Percentiles rank a stretch among this genome's conserved stretches.
Conservation (phyloP, 2,329 filamentous ascomycete genomes). For the Xylaria sp. region DNA sequence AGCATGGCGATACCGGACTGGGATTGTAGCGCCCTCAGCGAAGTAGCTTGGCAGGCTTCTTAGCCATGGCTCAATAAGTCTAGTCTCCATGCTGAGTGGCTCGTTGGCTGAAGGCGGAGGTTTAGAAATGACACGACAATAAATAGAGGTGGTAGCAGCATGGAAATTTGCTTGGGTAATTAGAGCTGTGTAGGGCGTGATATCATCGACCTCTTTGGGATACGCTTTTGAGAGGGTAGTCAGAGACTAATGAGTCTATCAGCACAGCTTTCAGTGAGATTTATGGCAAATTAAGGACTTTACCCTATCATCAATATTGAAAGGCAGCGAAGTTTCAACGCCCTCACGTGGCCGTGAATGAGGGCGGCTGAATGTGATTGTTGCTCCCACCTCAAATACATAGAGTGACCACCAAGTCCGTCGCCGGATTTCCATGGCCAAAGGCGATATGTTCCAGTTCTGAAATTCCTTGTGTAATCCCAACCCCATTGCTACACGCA, state of each 20-base stretch:
- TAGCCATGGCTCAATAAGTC: conserved; percentile 7
- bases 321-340: conserved; percentile 8
- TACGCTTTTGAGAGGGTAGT: conserved; percentile 8
- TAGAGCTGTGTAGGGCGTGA: conserved; percentile 10
- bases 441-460: conserved; percentile 40
- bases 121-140: conserved; percentile 14
- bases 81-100: conserved; percentile 1
- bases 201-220: background rate
- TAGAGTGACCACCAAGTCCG: conserved; percentile 48
- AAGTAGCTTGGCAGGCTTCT: background rate
- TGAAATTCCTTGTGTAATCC: conserved; percentile 54
- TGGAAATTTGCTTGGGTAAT: conserved; percentile 12
- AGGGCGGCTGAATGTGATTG: conserved; percentile 46
- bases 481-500: conserved; percentile 55
- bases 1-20: background rate
- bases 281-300: background rate
- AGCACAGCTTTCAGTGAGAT: background rate
- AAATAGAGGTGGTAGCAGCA: conserved; percentile 1
- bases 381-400: conserved; percentile 45
- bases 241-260: background rate
- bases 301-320: conserved; percentile 11
- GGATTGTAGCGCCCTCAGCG: background rate
- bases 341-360: conserved; percentile 10
- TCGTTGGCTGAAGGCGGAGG: conserved; percentile 2
- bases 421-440: conserved; percentile 43